Conservation (phyloP, 495 filamentous ascomycete genomes). For the Annulohypoxylon moriforme region DNA sequence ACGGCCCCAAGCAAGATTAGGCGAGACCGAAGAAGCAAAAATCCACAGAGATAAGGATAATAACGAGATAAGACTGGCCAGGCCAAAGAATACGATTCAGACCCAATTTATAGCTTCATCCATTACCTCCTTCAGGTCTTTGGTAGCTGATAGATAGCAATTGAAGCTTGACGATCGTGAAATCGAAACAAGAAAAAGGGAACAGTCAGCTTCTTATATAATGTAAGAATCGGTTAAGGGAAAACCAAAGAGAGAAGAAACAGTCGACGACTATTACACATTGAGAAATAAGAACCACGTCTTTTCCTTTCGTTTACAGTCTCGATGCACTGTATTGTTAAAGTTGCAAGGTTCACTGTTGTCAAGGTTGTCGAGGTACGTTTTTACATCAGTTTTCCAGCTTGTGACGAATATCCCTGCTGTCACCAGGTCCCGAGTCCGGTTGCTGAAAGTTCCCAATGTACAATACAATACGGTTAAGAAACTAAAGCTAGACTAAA, state of each 20-base stretch:
- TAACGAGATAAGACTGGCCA: background rate
- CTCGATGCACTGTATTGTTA: slow-evolving; percentile 9
- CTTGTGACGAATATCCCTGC: slow-evolving; percentile 32
- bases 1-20: slow-evolving; percentile 13
- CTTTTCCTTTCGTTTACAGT: slow-evolving; percentile 14
- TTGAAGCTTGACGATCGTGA: slow-evolving; percentile 37
- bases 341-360: background rate
- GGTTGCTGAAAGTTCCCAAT: slow-evolving; percentile 12
- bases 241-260: slow-evolving; percentile 20
- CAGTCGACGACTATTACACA: slow-evolving; percentile 42
- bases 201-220: slow-evolving; percentile 37
- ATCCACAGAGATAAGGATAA: slow-evolving; percentile 34
- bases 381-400: slow-evolving; percentile 9
- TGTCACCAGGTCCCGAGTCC: slow-evolving; percentile 16
- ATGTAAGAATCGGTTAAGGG: slow-evolving; percentile 30
- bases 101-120: slow-evolving; percentile 28
- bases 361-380: background rate
- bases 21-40: slow-evolving; percentile 26
- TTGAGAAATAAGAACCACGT: slow-evolving; percentile 20
- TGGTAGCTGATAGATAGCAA: slow-evolving; percentile 2
- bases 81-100: slow-evolving; percentile 24
- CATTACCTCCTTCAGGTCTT: slow-evolving; percentile 18
- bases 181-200: slow-evolving; percentile 28
- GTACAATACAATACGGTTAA: slow-evolving; percentile 34
- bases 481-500: background rate